These are phyloP conservation scores for Tagetes erecta DNA, from an alignment of 129 eudicot genomes.

Conservation along the genomic window DNA sequence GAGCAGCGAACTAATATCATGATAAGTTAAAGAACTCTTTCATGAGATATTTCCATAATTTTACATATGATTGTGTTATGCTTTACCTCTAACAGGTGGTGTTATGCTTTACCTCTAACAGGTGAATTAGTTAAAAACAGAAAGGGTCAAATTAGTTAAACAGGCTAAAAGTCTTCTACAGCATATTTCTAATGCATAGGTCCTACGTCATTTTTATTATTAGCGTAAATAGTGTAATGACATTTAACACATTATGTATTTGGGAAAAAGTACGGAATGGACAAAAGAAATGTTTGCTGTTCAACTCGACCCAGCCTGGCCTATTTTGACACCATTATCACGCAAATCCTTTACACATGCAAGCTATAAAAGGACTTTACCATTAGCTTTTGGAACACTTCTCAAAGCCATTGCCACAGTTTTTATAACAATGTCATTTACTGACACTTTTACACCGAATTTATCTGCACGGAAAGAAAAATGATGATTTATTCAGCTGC, in stretches of 20 bases:
- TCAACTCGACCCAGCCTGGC: background rate
- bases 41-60: background rate
- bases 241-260: background rate
- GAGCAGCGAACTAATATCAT: background rate
- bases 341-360: background rate
- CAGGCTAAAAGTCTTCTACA: background rate
- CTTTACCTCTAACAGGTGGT: background rate
- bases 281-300: background rate
- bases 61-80: background rate
- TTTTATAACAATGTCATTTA: conserved; percentile 92
- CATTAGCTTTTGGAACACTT: conserved; percentile 91
- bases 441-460: conserved; percentile 88
- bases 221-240: background rate
- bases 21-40: background rate
- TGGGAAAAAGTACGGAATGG: background rate
- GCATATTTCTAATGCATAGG: background rate
- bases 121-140: background rate
- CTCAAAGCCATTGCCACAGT: conserved; percentile 86
- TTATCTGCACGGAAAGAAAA: conserved; percentile 50
- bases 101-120: conserved; percentile 3
- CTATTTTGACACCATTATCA: conserved; percentile 6
- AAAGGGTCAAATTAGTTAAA: background rate
- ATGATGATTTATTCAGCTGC: conserved; percentile 16
- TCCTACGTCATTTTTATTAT: background rate
- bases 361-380: conserved; percentile 41